Evolutionary conservation across 306 rosid species (phyloP), one percentile per base, ranked within the genome.

Genomic region (Trifolium repens): DNA sequence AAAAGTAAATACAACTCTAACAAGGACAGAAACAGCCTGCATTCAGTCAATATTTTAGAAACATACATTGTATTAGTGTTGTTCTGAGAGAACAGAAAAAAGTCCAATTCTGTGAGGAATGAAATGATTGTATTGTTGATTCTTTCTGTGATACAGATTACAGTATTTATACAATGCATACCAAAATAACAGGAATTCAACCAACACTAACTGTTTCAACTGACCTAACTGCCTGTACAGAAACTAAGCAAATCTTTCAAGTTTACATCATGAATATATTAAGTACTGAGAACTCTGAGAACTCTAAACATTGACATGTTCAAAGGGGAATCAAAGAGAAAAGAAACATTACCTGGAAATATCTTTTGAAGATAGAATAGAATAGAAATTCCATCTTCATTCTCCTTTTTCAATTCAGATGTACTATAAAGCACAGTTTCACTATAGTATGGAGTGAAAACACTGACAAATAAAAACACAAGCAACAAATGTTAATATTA

Each of bases 381-480:
- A 81, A 73, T 82, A 72, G 96, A 90, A 78, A 94, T 87, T 75
- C 98, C 98, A 85, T 94, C 98, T 83, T 94, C 98, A 42, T 94
- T 94, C 88, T 94, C 98, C 79, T 79, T 84, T 67, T 85, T 84
- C 87, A 94, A 80, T 75, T 94, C 96, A 1, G 96, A 90, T 60
- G 86, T 84, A 73, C 97, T 86, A 80, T 94, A 94, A 14, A 94
- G 89, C 72, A 94, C 98, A 35, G 98, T 94, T 86, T 94, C 98
- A 59, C 97, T 94, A 74, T 94, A 94, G 90, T 94, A 94, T 22
- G 98, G 98, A 50, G 98, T 94, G 91, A 94, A 94, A 83, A 94
- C 96, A 54, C 98, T 94, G 62, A 79, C 86, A 77, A 78, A 78
- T 70, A 77, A 75, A 75, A 71, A 66, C 50, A 65, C 32, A 58